phyloP scores from a whole-genome alignment of 768 basidiomycete genomes.

The Psilocybe sp. region DNA sequence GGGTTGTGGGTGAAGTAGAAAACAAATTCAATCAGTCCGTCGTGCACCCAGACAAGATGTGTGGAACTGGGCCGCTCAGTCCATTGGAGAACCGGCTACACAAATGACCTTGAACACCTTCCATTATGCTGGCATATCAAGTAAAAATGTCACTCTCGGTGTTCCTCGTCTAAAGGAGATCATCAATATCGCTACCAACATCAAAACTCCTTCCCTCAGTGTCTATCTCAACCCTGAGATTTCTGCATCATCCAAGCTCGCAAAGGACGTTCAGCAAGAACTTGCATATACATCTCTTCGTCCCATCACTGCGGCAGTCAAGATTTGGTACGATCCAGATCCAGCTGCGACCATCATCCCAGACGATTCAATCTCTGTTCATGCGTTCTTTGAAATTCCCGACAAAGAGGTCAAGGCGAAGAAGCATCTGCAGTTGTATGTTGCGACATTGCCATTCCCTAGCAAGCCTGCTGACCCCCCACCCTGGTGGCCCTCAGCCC shows the following conservation, averaged over 20 bases:
- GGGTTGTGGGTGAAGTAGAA: slow-evolving; percentile 96
- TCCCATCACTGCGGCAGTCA: slow-evolving; percentile 91
- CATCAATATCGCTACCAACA: slow-evolving; percentile 97
- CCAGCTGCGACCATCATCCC: slow-evolving; percentile 91
- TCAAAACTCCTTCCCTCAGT: slow-evolving; percentile 96
- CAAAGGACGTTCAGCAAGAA: slow-evolving; percentile 91
- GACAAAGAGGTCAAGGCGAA: slow-evolving; percentile 94
- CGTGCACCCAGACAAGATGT: slow-evolving; percentile 97
- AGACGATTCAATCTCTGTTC: slow-evolving; percentile 93
- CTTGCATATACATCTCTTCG: slow-evolving; percentile 91
- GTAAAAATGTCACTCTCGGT: slow-evolving; percentile 99
- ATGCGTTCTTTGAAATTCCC: slow-evolving; percentile 99
- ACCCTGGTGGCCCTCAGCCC: no score
- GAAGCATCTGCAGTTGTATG: slow-evolving; percentile 85
- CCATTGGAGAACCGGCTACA: slow-evolving; percentile 98
- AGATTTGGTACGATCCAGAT: slow-evolving; percentile 98
- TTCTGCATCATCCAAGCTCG: slow-evolving; percentile 52
- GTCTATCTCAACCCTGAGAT: slow-evolving; percentile 82
- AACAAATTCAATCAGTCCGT: slow-evolving; percentile 93
- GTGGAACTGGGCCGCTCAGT: slow-evolving; percentile 97
- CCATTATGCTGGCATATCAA: slow-evolving; percentile 99
- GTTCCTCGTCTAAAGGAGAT: slow-evolving; percentile 99
- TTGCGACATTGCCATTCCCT: no score
- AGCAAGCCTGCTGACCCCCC: no score
- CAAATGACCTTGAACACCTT: slow-evolving; percentile 99